These are phyloP conservation scores for Wilcoxina mikolae DNA, from an alignment of 495 filamentous ascomycete genomes.

Conservation along the genomic window DNA sequence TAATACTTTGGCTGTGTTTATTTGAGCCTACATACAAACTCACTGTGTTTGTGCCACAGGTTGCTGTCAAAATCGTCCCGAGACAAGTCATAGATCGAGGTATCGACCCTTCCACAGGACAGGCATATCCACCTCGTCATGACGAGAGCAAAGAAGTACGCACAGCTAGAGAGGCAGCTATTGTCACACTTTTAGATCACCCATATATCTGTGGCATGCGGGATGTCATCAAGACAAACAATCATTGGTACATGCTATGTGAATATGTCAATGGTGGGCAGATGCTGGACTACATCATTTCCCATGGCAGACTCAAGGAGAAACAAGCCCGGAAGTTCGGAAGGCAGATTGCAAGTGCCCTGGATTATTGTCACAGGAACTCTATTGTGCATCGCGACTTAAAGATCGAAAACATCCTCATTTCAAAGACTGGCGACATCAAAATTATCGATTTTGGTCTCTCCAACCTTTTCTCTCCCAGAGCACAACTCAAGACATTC, in stretches of 20 bases:
- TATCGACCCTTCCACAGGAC: constrained; percentile 25
- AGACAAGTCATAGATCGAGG: constrained; percentile 38
- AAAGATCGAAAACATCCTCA: constrained; percentile 99
- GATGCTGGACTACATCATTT: constrained; percentile 99
- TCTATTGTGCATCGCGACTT: constrained; percentile 96
- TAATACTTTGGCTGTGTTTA: constrained; percentile 25
- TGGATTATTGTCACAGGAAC: constrained; percentile 97
- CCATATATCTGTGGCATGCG: constrained; percentile 95
- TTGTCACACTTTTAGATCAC: constrained; percentile 86
- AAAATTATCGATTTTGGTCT: constrained; percentile 99
- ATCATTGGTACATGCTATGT: constrained; percentile 99
- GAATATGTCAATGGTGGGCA: constrained; percentile 99
- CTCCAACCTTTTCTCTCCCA: constrained; percentile 88
- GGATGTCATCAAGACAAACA: constrained; percentile 85
- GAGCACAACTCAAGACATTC: constrained; percentile 82
- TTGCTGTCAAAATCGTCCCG: constrained; percentile 97
- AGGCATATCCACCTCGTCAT: constrained; percentile 26
- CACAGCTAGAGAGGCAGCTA: constrained; percentile 90
- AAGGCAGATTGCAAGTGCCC: constrained; percentile 90
- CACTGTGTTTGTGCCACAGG: constrained; percentile 37
- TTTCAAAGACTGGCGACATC: constrained; percentile 98
- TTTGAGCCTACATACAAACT: neutral
- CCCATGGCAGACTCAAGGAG: constrained; percentile 91
- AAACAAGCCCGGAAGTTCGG: constrained; percentile 97
- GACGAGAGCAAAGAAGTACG: constrained; percentile 71